phyloP scores from a whole-genome alignment of 2,329 filamentous ascomycete species.

The Colletotrichum brevisporum region DNA sequence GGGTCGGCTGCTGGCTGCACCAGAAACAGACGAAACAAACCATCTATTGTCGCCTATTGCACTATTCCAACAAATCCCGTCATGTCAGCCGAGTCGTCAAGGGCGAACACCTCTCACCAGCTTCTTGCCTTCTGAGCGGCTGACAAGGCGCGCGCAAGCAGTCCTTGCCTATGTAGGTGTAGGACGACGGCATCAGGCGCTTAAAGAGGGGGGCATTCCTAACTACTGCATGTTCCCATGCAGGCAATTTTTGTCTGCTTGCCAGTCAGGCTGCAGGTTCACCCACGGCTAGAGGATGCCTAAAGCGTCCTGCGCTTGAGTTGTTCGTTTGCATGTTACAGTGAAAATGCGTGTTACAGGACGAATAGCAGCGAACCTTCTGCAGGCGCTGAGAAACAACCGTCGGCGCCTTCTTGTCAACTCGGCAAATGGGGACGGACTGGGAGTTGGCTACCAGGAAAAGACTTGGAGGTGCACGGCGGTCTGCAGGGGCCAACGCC shows the following conservation, averaged over 20 bases:
- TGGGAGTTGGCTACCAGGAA: neutral
- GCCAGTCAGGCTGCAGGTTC: conserved; percentile 16
- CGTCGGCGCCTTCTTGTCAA: neutral
- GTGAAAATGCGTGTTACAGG: neutral
- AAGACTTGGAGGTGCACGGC: neutral
- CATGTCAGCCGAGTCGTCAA: too few species aligned
- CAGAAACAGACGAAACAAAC: too few species aligned
- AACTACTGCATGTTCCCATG: neutral
- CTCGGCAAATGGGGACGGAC: neutral
- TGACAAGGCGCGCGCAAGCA: too few species aligned
- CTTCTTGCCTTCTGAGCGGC: too few species aligned
- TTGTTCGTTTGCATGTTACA: conserved; percentile 19
- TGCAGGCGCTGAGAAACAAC: neutral
- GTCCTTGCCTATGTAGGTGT: too few species aligned
- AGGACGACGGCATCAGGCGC: neutral
- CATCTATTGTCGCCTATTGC: too few species aligned
- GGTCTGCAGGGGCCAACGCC: conserved; percentile 28
- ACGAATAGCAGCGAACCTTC: neutral
- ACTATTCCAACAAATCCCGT: too few species aligned
- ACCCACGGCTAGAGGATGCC: neutral
- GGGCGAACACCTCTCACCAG: too few species aligned
- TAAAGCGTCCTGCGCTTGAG: conserved; percentile 24
- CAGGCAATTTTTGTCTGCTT: conserved; percentile 11
- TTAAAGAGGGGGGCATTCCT: neutral
- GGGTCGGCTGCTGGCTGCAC: conserved; percentile 28